Conservation (phyloP, 352 stramenopile species). For the Phytophthora multivora region DNA sequence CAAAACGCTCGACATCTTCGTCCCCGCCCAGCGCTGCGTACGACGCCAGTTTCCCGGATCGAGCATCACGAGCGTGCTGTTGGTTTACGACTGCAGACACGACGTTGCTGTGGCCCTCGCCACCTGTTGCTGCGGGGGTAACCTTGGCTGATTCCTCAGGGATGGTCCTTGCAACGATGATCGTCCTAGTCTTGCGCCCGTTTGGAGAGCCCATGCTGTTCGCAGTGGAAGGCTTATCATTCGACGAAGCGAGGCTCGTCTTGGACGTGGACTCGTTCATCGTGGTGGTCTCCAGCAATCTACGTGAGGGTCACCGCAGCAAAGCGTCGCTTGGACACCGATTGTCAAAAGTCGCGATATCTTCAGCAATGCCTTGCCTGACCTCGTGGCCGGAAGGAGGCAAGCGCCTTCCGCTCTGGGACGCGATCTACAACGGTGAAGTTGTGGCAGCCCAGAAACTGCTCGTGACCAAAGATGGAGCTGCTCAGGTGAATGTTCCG, state of each 20-base stretch:
- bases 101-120: not conserved
- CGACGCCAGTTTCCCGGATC: constrained; percentile 49
- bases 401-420: constrained; percentile 54
- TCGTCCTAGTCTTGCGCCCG: constrained; percentile 48
- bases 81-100: constrained; percentile 11
- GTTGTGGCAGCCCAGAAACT: constrained; percentile 40
- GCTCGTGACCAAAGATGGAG: constrained; percentile 29
- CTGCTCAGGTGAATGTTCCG: constrained; percentile 52
- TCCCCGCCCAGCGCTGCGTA: constrained; percentile 68
- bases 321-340: constrained; percentile 19
- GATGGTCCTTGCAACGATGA: constrained; percentile 57
- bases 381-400: constrained; percentile 42
- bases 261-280: constrained; percentile 56
- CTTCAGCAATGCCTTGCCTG: constrained; percentile 17
- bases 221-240: constrained; percentile 41
- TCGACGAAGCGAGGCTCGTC: constrained; percentile 37
- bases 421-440: constrained; percentile 62
- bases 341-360: constrained; percentile 27
- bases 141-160: constrained; percentile 19
- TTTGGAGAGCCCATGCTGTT: constrained; percentile 22
- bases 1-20: constrained; percentile 64
- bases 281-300: not conserved
- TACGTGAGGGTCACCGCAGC: too few relatives aligned
- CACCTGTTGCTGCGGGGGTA: constrained; percentile 3
- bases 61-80: constrained; percentile 30